phyloP scores from a whole-genome alignment of 1,284 basidiomycete species.

The Tilletia walkeri region DNA sequence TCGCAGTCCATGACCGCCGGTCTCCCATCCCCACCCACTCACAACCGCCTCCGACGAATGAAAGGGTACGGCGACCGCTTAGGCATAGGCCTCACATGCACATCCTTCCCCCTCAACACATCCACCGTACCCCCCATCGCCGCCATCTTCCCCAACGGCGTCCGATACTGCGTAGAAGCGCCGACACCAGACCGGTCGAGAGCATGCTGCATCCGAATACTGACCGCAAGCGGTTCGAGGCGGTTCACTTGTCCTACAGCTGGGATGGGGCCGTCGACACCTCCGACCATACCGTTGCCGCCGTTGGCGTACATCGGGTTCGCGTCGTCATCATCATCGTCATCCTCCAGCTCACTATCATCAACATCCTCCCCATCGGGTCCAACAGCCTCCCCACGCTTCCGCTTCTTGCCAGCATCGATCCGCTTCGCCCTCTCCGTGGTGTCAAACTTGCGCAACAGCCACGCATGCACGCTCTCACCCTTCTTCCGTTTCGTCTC shows the following conservation, averaged over 20 bases:
- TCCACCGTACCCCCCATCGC: not conserved
- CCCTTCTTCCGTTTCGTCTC: slow-evolving; percentile 3
- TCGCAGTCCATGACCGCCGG: too few species aligned
- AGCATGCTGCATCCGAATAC: slow-evolving; percentile 12
- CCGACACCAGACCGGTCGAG: slow-evolving; percentile 4
- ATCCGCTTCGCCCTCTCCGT: not conserved
- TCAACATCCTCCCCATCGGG: not conserved
- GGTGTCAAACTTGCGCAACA: not conserved
- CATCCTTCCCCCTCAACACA: too few species aligned
- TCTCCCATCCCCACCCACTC: too few species aligned
- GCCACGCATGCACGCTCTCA: slow-evolving; percentile 8
- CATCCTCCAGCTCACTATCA: not conserved
- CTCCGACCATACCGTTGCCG: too few species aligned
- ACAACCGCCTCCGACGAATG: too few species aligned
- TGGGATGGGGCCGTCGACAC: too few species aligned
- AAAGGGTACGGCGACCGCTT: too few species aligned
- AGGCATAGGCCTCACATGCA: too few species aligned
- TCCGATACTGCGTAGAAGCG: not conserved
- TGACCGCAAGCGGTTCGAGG: slow-evolving; percentile 3
- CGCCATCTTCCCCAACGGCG: not conserved
- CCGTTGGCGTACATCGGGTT: too few species aligned
- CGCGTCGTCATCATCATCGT: not conserved
- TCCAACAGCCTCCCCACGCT: not conserved
- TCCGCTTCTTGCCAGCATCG: not conserved
- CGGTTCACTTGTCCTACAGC: too few species aligned